Evolutionary conservation across 805 yeast species (phyloP), one percentile per base, ranked within the genome.

Genomic region (Myxozyma monticola): DNA sequence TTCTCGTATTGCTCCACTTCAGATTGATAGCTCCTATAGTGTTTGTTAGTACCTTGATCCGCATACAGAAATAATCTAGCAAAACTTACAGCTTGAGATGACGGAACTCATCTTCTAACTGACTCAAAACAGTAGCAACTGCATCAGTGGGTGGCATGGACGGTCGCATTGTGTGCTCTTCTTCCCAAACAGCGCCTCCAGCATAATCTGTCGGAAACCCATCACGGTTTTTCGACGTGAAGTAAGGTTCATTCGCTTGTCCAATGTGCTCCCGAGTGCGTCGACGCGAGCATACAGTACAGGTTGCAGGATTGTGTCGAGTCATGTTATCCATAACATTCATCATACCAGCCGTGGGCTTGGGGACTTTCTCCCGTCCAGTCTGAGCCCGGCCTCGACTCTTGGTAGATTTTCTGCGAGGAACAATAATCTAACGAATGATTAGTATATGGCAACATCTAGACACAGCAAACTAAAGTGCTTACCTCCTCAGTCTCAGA

Each of bases 91-190:
- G 29, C 38, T 48, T 55, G 15, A 57, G 36, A 33, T 44, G 49
- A 17, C 35, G 45, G 36, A 57, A 51, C 33, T 56, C 61, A 17
- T 51, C 54, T 34, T 56, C 54, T 4, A 57, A 40, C 36, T 56
- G 60, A 4, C 33, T 12, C 20, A 50, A 26, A 14, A 57, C 55
- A 3, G 34, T 18, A 4, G 28, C 36, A 8, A 47, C 51, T 1
- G 61, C 60, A 5, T 33, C 43, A 14, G 33, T 25, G 8, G 60
- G 55, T 3, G 49, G 35, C 54, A 56, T 49, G 10, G 57, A 15
- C 9, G 61, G 61, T 4, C 61, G 51, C 20, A 56, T 18, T 4
- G 61, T 51, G 30, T 28, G 35, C 30, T 55, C 56, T 12, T 45
- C 50, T 14, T 42, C 52, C 44, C 49, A 49, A 14, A n/a, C n/a